phyloP scores from a whole-genome alignment of 2,329 filamentous ascomycete species.

The Cadophora luteo-olivacea region DNA sequence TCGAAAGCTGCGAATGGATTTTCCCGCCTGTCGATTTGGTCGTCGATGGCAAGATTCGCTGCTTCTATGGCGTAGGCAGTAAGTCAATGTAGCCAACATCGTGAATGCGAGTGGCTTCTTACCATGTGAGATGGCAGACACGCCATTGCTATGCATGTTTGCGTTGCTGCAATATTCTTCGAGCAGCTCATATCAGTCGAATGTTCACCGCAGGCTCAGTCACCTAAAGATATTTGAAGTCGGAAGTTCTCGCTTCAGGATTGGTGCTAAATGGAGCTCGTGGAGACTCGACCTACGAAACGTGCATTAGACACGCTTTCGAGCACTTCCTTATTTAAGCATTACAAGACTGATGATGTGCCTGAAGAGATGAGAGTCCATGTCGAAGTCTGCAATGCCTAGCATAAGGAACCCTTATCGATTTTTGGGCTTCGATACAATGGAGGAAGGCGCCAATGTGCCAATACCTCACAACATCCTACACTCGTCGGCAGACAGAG shows the following conservation, averaged over 20 bases:
- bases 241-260: constrained; percentile 31
- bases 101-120: constrained; percentile 13
- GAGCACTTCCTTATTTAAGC: background rate
- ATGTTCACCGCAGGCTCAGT: background rate
- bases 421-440: background rate
- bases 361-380: background rate
- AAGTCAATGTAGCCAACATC: constrained; percentile 22
- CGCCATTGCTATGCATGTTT: constrained; percentile 39
- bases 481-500: background rate
- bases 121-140: constrained; percentile 38
- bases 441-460: background rate
- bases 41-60: constrained; percentile 40
- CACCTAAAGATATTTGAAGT: background rate
- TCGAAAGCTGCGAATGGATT: constrained; percentile 38
- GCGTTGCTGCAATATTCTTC: constrained; percentile 8
- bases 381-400: background rate
- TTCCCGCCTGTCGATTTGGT: constrained; percentile 35
- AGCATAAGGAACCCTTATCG: background rate
- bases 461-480: background rate
- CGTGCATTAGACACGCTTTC: background rate
- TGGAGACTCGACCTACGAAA: background rate
- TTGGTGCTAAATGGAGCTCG: constrained; percentile 11
- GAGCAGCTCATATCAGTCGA: background rate
- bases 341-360: background rate
- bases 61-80: constrained; percentile 34